Evolutionary conservation across 1,139 yeast species (phyloP).

Genomic region (Ogataea hybrid): DNA sequence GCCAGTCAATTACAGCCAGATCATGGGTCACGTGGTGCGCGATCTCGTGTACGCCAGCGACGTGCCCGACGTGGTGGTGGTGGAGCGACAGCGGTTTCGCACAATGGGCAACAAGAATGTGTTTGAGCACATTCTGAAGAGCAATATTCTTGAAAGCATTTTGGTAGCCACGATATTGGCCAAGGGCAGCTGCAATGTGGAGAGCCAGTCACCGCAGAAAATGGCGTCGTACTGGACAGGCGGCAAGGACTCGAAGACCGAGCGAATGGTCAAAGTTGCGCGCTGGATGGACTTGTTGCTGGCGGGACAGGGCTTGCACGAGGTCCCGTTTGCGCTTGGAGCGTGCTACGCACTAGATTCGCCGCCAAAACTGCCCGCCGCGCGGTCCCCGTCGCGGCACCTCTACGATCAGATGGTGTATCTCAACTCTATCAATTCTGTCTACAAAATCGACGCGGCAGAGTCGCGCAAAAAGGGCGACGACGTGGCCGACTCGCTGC

Average conservation of each 20-base stretch:
- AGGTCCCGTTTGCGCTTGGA: slow-evolving; percentile 6
- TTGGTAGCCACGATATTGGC: slow-evolving; percentile 36
- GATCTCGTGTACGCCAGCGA: slow-evolving; percentile 18
- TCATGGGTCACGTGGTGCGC: slow-evolving; percentile 21
- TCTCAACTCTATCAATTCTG: slow-evolving; percentile 17
- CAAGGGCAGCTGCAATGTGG: slow-evolving; percentile 17
- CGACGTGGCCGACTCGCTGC: slow-evolving; percentile 57
- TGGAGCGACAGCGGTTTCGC: slow-evolving; percentile 57
- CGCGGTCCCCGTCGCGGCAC: slow-evolving; percentile 11
- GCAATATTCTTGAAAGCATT: slow-evolving; percentile 53
- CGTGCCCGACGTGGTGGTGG: slow-evolving; percentile 40
- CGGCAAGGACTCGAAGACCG: slow-evolving; percentile 21
- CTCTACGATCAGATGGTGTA: slow-evolving; percentile 25
- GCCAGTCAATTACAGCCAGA: slow-evolving; percentile 27
- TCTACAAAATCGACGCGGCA: slow-evolving; percentile 13
- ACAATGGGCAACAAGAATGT: slow-evolving; percentile 44
- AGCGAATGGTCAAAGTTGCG: slow-evolving; percentile 29
- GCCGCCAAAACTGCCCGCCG: background rate
- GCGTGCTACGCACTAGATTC: background rate
- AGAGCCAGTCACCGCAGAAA: slow-evolving; percentile 38
- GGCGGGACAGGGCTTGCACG: background rate
- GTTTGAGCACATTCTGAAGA: slow-evolving; percentile 48
- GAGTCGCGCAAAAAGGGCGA: slow-evolving; percentile 45
- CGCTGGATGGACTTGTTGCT: slow-evolving; percentile 22
- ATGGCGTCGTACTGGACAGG: slow-evolving; percentile 41